Percentiles rank a stretch among this genome's conserved stretches.
These are phyloP conservation scores for Aspergillus eucalypticola DNA, from an alignment of 2,329 filamentous ascomycete species.

Conservation along the genomic window DNA sequence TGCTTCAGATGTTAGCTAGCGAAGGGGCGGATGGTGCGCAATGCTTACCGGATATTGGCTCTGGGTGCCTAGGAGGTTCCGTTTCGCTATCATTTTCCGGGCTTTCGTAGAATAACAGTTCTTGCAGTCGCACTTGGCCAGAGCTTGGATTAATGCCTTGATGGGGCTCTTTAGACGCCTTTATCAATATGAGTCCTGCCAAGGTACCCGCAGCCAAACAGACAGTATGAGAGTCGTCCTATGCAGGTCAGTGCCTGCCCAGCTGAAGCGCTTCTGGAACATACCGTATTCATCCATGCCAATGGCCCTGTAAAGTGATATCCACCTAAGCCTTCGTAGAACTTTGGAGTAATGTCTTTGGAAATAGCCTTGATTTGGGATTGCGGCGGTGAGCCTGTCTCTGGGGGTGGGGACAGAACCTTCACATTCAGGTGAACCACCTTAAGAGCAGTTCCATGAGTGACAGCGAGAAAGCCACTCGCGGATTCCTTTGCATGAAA, in stretches of 20 bases:
- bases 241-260: background rate
- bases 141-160: background rate
- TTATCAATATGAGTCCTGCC: slow-evolving; percentile 28
- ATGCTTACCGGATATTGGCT: slow-evolving; percentile 37
- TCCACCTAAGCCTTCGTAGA: slow-evolving; percentile 9
- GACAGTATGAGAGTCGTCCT: slow-evolving; percentile 27
- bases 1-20: slow-evolving; percentile 26
- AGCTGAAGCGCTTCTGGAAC: slow-evolving; percentile 7
- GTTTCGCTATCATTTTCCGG: slow-evolving; percentile 9
- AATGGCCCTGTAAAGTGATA: slow-evolving; percentile 34
- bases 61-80: slow-evolving; percentile 26
- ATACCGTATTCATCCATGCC: slow-evolving; percentile 34
- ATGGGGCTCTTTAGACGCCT: slow-evolving; percentile 23
- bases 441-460: slow-evolving; percentile 32
- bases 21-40: no score
- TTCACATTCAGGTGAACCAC: slow-evolving; percentile 26
- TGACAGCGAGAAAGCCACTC: slow-evolving; percentile 29
- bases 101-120: slow-evolving; percentile 26
- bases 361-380: slow-evolving; percentile 16
- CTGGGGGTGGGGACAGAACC: slow-evolving; percentile 9
- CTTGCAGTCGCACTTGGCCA: slow-evolving; percentile 11
- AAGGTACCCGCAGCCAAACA: slow-evolving; percentile 26
- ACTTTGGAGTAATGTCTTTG: slow-evolving; percentile 14
- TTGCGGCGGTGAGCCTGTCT: background rate
- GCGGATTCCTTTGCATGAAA: slow-evolving; percentile 19